Base-by-base conservation (phyloP, 2,329 filamentous ascomycete genomes). In the Harringtonia lauricola region DNA sequence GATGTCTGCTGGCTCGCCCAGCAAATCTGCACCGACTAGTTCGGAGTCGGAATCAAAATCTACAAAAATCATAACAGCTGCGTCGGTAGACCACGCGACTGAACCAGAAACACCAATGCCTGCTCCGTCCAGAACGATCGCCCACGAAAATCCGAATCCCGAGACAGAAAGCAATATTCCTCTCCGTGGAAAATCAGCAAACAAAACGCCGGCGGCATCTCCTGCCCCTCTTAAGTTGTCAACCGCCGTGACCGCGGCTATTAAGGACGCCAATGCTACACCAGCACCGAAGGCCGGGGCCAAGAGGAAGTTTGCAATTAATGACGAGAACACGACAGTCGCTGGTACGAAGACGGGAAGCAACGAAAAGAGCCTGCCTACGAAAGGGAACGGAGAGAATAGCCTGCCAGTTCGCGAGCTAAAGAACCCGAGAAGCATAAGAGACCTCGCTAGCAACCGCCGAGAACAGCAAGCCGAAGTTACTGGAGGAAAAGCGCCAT, bases 301-400 rank as follows among this genome's bases (percentile, higher is more conserved):
- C 42, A 81, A 81, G 63, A 64, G 77, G 42, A 81, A 81, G 53
- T 65, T 70, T 38, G 70, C 66, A 41, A 64, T 67, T 29, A 65
- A 71, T 39, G 76, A 80, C 17, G 76, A 80, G 36, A 64, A 68
- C 26, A 67, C 69, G 22, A 59, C 58, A 10, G 49, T 47, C 3
- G 56, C 56, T 28, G 45, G 53, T 3, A 43, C 55, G 5, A 68
- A 63, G 49, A 38, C 43, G 0, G 39, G 26, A 15, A 42, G 52
- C 60, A 35, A 56, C 48, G 52, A 51, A 44, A 66, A 55, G 47
- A 51, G 19, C 9, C 44, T 44, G n/a, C 12, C 22, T 58, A 56
- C 14, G 33, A 49, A 28, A 39, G 47, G n/a, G 42, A 43, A 15
- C 40, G 44, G 22, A 33, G 50, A 28, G 53, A 58, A 39, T 19